phyloP scores from a whole-genome alignment of 495 filamentous ascomycete species.

The Xylaria intraflava region DNA sequence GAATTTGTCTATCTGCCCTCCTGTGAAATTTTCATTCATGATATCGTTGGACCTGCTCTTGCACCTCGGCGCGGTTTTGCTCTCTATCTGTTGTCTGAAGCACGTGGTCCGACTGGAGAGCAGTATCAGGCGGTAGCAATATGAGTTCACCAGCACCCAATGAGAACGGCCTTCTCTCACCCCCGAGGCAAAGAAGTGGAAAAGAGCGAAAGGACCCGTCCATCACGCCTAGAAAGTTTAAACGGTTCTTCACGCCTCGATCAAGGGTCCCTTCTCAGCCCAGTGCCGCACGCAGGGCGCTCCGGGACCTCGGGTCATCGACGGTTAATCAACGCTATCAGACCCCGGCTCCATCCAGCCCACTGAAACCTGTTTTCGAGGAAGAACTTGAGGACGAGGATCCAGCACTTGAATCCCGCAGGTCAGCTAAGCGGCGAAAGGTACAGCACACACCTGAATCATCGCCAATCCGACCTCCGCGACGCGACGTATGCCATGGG shows the following conservation, averaged over 20 bases:
- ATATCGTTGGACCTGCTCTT: neutral
- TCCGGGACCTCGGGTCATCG: slow-evolving; percentile 63
- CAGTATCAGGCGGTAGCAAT: neutral
- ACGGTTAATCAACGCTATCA: slow-evolving; percentile 50
- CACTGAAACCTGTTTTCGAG: slow-evolving; percentile 34
- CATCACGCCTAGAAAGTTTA: slow-evolving; percentile 69
- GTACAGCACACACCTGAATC: slow-evolving; percentile 30
- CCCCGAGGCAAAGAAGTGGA: slow-evolving; percentile 27
- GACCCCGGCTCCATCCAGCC: slow-evolving; percentile 38
- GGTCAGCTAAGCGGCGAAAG: slow-evolving; percentile 35
- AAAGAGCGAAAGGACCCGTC: slow-evolving; percentile 46
- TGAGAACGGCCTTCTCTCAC: slow-evolving; percentile 27
- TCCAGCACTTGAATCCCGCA: slow-evolving; percentile 13
- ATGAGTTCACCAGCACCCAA: slow-evolving; percentile 4
- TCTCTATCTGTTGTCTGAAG: neutral
- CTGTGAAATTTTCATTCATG: neutral
- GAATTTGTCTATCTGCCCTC: neutral
- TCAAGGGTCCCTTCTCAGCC: slow-evolving; percentile 38
- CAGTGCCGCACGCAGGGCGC: slow-evolving; percentile 53
- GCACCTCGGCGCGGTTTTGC: neutral
- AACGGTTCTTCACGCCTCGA: slow-evolving; percentile 75
- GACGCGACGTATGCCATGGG: slow-evolving; percentile 14
- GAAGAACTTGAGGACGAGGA: slow-evolving; percentile 29
- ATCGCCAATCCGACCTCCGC: slow-evolving; percentile 21
- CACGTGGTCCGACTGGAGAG: neutral